These are phyloP conservation scores for Xylaria acuta DNA, from an alignment of 495 filamentous ascomycete genomes.

Conservation along the genomic window DNA sequence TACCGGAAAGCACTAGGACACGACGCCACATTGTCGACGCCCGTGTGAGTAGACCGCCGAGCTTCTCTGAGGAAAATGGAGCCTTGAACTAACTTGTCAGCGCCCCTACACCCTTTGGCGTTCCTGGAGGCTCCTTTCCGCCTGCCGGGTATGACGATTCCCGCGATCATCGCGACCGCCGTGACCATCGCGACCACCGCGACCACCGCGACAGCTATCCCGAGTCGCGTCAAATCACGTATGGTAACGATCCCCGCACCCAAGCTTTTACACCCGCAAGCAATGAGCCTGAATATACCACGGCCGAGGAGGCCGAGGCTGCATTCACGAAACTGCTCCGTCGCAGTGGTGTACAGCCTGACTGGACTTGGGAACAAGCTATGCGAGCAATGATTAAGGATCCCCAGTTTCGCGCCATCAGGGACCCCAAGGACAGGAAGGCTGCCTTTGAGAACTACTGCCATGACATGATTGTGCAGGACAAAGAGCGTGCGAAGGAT, in stretches of 20 bases:
- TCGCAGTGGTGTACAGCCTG: slow-evolving; percentile 80
- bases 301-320: slow-evolving; percentile 88
- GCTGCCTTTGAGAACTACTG: slow-evolving; percentile 95
- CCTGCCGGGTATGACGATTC: slow-evolving; percentile 41
- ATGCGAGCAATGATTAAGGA: slow-evolving; percentile 91
- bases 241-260: slow-evolving; percentile 68
- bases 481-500: slow-evolving; percentile 95
- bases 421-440: slow-evolving; percentile 91
- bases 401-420: slow-evolving; percentile 89
- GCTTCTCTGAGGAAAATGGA: neutral
- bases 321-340: slow-evolving; percentile 93
- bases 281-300: slow-evolving; percentile 83
- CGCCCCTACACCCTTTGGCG: slow-evolving; percentile 71
- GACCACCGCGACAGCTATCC: slow-evolving; percentile 62
- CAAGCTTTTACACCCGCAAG: slow-evolving; percentile 66
- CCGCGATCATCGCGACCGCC: slow-evolving; percentile 36
- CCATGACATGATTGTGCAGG: slow-evolving; percentile 85
- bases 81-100: slow-evolving; percentile 41
- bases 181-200: slow-evolving; percentile 41
- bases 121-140: slow-evolving; percentile 62
- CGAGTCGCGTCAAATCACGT: slow-evolving; percentile 71
- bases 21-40: slow-evolving; percentile 54
- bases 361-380: slow-evolving; percentile 92
- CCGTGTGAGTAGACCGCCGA: slow-evolving; percentile 61
- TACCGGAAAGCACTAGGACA: slow-evolving; percentile 73